These are phyloP conservation scores for Ananas comosus DNA, from an alignment of 176 grass and related monocot genomes.

Conservation along the genomic window DNA sequence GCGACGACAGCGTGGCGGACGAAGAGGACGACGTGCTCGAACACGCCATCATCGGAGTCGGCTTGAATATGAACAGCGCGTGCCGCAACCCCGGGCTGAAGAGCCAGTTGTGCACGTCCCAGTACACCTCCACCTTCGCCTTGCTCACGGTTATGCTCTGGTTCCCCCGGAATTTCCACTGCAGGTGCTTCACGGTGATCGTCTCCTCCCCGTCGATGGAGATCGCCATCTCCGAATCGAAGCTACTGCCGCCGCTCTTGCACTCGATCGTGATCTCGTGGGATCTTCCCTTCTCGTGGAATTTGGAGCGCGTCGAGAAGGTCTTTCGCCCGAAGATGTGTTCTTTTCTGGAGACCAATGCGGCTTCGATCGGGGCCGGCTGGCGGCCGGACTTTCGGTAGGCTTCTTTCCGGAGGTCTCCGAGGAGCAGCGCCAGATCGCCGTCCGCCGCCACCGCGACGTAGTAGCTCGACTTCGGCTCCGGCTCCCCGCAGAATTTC, in stretches of 20 bases:
- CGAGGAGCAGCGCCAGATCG: slow-evolving; percentile 71
- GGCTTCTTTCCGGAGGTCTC: slow-evolving; percentile 76
- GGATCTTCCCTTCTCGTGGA: slow-evolving; percentile 52
- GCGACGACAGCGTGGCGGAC: background rate
- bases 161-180: slow-evolving; percentile 96
- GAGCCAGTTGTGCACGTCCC: slow-evolving; percentile 91
- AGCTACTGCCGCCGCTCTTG: slow-evolving; percentile 32
- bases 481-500: slow-evolving; percentile 55
- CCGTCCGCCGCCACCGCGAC: slow-evolving; percentile 50
- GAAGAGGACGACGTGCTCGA: background rate
- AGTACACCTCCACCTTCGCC: slow-evolving; percentile 64
- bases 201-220: slow-evolving; percentile 47
- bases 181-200: slow-evolving; percentile 63
- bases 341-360: slow-evolving; percentile 68
- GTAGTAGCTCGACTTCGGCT: slow-evolving; percentile 64
- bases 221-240: slow-evolving; percentile 71
- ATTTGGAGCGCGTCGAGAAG: slow-evolving; percentile 55
- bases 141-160: slow-evolving; percentile 66
- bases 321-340: slow-evolving; percentile 83
- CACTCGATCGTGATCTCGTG: slow-evolving; percentile 87
- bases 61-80: slow-evolving; percentile 94
- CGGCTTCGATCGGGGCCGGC: slow-evolving; percentile 50
- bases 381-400: slow-evolving; percentile 42
- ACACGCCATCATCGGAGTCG: slow-evolving; percentile 11
- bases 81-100: slow-evolving; percentile 63